Conservation (phyloP, 73 alveolate species). For the Stentor roeselii region DNA sequence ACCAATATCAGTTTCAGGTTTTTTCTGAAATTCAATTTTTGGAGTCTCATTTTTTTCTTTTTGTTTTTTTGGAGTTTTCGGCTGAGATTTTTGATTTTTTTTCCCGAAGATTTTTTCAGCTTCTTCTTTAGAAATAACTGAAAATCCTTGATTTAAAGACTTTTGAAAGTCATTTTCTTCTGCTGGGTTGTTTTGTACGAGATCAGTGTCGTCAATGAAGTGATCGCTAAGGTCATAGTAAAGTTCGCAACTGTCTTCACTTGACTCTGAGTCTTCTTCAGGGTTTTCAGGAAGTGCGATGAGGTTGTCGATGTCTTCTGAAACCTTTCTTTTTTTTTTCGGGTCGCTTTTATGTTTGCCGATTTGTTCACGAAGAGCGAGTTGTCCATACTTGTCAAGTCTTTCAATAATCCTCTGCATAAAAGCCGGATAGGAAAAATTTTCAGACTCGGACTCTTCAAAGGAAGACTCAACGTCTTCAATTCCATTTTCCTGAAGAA, state of each 20-base stretch:
- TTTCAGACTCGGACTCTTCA: background rate
- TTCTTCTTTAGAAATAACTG: background rate
- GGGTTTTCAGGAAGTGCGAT: background rate
- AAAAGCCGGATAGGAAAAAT: background rate
- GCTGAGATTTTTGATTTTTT: background rate
- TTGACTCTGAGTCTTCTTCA: background rate
- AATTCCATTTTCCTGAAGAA: constrained; percentile 27
- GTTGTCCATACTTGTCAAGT: constrained; percentile 25
- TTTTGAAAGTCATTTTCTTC: constrained; percentile 7
- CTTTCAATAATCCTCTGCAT: constrained; percentile 21
- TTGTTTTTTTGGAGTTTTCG: background rate
- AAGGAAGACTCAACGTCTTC: background rate
- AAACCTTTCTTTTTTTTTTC: background rate
- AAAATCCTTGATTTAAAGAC: background rate
- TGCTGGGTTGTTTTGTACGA: background rate
- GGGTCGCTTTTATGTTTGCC: constrained; percentile 17
- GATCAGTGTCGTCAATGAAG: constrained; percentile 4
- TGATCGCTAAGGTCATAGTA: constrained; percentile 5
- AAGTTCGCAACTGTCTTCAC: background rate
- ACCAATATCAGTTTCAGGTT: background rate
- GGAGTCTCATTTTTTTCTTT: background rate
- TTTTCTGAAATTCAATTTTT: background rate
- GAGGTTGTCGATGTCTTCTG: background rate
- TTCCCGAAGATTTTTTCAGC: too few species aligned
- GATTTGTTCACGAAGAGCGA: background rate